A percentile compares a stretch with the other conserved stretches of the same genome.
These are phyloP conservation scores for Senecio squalidus DNA, from an alignment of 140 eudicot genomes.

Conservation along the genomic window DNA sequence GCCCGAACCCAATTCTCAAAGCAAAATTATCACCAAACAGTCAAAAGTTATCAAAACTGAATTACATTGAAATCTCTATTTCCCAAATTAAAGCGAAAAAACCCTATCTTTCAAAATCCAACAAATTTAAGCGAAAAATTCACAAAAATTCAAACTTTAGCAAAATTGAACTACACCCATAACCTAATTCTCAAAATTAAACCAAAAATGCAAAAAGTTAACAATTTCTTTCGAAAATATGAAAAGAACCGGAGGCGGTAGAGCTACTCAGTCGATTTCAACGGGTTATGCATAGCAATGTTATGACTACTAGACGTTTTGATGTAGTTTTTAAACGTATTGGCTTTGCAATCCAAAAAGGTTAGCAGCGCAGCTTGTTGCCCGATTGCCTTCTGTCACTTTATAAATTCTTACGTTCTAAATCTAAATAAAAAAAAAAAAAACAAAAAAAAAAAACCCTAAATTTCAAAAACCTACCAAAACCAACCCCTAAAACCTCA, in stretches of 20 bases:
- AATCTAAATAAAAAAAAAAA: too few species aligned
- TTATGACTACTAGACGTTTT: too few species aligned
- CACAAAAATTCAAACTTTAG: neutral
- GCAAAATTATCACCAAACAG: slow-evolving; percentile 14
- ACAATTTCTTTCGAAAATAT: neutral
- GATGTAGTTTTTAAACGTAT: too few species aligned
- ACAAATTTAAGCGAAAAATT: too few species aligned
- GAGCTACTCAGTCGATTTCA: too few species aligned
- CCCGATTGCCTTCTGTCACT: too few species aligned
- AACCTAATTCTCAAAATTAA: neutral
- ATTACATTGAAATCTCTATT: slow-evolving; percentile 18
- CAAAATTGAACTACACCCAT: neutral
- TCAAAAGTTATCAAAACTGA: neutral
- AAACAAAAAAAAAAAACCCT: neutral
- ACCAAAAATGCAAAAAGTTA: neutral
- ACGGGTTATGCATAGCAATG: too few species aligned
- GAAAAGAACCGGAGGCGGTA: slow-evolving; percentile 1
- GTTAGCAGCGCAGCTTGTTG: too few species aligned
- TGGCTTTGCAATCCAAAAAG: too few species aligned
- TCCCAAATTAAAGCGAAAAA: slow-evolving; percentile 1
- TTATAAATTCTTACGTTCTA: too few species aligned
- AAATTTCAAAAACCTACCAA: neutral
- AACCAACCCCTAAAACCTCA: neutral
- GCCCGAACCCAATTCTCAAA: neutral
- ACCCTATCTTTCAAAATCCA: too few species aligned